phyloP scores from a whole-genome alignment of 352 stramenopile species.

The Phytophthora boehmeriae region DNA sequence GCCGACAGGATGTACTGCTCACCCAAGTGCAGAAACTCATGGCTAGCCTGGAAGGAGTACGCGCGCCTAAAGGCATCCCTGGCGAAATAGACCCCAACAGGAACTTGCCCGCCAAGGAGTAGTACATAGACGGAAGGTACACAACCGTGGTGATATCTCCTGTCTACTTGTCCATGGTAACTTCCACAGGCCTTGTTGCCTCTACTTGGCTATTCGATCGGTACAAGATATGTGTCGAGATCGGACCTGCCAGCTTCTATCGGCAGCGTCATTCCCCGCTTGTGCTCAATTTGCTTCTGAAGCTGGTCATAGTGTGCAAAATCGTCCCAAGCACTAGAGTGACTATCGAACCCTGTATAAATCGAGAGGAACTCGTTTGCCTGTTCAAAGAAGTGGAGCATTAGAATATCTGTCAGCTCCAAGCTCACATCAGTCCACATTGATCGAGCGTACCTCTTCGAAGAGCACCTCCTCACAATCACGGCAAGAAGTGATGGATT shows the following conservation, averaged over 20 bases:
- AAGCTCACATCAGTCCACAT: neutral
- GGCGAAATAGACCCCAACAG: conserved; percentile 9
- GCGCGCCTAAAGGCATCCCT: conserved; percentile 2
- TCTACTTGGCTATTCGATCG: conserved; percentile 21
- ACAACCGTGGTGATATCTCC: too few relatives aligned
- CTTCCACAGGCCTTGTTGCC: neutral
- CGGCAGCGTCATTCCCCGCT: conserved; percentile 44
- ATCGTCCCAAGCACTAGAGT: conserved; percentile 81
- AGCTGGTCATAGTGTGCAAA: conserved; percentile 66
- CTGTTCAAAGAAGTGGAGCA: conserved; percentile 22
- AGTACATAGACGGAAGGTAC: too few relatives aligned
- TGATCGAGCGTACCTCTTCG: conserved; percentile 50
- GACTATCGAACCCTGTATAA: conserved; percentile 57
- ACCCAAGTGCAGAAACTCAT: conserved; percentile 44
- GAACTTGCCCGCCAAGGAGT: conserved; percentile 1
- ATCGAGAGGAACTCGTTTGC: conserved; percentile 69
- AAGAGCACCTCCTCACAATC: conserved; percentile 83
- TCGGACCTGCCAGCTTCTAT: conserved; percentile 19
- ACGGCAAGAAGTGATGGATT: conserved; percentile 79
- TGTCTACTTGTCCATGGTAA: too few relatives aligned
- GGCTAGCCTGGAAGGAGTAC: conserved; percentile 35
- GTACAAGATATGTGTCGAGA: conserved; percentile 23
- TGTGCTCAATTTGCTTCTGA: conserved; percentile 58
- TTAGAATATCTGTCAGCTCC: conserved; percentile 12
- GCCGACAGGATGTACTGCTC: conserved; percentile 52